phyloP scores from a whole-genome alignment of 176 grass and related monocot species.

The Oryza officinalis region DNA sequence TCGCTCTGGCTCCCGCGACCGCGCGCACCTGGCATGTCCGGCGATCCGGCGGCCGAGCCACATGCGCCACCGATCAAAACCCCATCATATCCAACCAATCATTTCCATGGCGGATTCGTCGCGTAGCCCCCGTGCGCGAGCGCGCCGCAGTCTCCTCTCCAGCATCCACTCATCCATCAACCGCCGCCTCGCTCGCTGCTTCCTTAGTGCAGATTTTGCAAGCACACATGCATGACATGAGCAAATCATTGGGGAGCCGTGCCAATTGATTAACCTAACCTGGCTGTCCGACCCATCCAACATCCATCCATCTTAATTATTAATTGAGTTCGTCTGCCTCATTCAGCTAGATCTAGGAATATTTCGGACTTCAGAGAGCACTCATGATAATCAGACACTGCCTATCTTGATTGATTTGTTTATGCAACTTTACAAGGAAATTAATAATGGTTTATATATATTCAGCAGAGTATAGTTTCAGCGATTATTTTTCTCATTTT shows the following conservation, averaged over 20 bases:
- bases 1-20: background rate
- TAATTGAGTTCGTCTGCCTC: background rate
- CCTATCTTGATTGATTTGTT: background rate
- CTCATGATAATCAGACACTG: background rate
- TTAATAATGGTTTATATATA: no score
- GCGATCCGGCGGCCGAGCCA: background rate
- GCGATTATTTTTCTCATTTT: background rate
- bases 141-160: no score
- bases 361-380: background rate
- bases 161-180: no score
- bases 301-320: background rate
- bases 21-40: slow-evolving; percentile 29
- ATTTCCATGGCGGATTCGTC: background rate
- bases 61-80: background rate
- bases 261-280: background rate
- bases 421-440: no score
- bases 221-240: background rate
- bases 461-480: background rate
- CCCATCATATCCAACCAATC: no score
- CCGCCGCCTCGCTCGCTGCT: no score
- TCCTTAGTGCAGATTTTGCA: no score
- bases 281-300: background rate
- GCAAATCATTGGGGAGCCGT: background rate
- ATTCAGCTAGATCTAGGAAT: background rate
- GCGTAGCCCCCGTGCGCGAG: no score